Conservation (phyloP, 164 flowering plant genomes). For the Platanus orientalis region DNA sequence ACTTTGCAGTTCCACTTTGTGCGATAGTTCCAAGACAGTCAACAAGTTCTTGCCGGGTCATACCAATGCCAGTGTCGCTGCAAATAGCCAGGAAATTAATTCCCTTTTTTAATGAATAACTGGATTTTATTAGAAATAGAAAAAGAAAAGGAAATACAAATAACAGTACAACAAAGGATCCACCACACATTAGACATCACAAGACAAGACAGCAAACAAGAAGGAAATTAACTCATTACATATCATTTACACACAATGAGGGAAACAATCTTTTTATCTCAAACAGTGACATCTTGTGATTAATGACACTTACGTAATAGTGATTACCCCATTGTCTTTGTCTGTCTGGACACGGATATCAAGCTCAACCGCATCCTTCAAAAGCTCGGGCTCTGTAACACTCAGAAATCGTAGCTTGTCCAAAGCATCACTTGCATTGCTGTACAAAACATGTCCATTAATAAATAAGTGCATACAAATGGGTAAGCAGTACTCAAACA, state of each 20-base stretch:
- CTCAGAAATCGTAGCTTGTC: conserved; percentile 89
- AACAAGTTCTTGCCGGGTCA: conserved; percentile 88
- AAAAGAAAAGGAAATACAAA: too few species aligned
- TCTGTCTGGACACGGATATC: conserved; percentile 89
- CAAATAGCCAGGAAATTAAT: background rate
- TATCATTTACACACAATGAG: background rate
- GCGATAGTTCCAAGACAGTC: conserved; percentile 99
- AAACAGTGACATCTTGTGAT: background rate
- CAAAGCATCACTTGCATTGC: conserved; percentile 99
- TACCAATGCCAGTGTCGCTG: conserved; percentile 96
- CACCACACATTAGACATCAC: too few species aligned
- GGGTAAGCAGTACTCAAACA: too few species aligned
- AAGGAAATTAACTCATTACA: conserved; percentile 2
- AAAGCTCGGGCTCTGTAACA: conserved; percentile 74
- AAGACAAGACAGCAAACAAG: too few species aligned
- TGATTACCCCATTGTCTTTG: conserved; percentile 80
- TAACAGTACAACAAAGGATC: too few species aligned
- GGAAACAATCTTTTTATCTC: background rate
- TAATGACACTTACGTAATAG: conserved; percentile 59
- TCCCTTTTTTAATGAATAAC: too few species aligned
- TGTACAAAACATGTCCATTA: conserved; percentile 19
- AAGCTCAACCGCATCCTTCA: conserved; percentile 71
- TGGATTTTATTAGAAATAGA: too few species aligned
- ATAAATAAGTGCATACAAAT: too few species aligned
- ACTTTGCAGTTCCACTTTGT: conserved; percentile 98